These are phyloP conservation scores for Candolleomyces eurysporus DNA, from an alignment of 768 basidiomycete species.

Conservation along the genomic window DNA sequence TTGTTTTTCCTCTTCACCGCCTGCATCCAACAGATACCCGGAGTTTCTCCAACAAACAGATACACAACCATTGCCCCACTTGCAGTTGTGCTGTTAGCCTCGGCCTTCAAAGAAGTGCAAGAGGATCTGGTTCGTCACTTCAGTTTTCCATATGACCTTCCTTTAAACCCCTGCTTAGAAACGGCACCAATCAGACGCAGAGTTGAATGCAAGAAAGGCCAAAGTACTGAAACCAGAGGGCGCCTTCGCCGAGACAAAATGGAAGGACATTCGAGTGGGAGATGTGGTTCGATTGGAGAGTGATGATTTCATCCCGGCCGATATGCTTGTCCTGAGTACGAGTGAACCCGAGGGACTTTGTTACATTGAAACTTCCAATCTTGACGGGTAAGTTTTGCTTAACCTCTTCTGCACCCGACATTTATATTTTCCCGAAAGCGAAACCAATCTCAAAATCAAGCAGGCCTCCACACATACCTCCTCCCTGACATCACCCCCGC, in stretches of 20 bases:
- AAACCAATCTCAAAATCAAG: constrained; percentile 99
- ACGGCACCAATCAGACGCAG: constrained; percentile 93
- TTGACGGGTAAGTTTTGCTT: constrained; percentile 74
- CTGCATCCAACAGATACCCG: constrained; percentile 96
- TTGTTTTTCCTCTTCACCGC: constrained; percentile 98
- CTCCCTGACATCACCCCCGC: constrained; percentile 70
- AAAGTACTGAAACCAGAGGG: constrained; percentile 68
- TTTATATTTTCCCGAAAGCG: constrained; percentile 43
- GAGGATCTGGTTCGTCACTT: constrained; percentile 72
- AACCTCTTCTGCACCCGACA: neutral
- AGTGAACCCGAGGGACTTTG: constrained; percentile 97
- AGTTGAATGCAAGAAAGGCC: constrained; percentile 80
- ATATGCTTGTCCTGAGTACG: constrained; percentile 81
- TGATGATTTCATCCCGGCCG: constrained; percentile 95
- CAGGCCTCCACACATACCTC: constrained; percentile 86
- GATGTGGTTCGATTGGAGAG: constrained; percentile 90
- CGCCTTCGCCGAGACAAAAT: constrained; percentile 72
- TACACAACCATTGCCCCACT: constrained; percentile 96
- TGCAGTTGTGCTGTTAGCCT: constrained; percentile 83
- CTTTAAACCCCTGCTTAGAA: constrained; percentile 49
- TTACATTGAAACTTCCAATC: constrained; percentile 96
- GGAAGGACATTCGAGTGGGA: constrained; percentile 89
- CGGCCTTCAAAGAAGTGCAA: constrained; percentile 92
- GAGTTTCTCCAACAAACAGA: constrained; percentile 91
- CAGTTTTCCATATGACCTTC: neutral